Conservation (phyloP, 2,329 filamentous ascomycete genomes). For the Talaromyces atroroseus region DNA sequence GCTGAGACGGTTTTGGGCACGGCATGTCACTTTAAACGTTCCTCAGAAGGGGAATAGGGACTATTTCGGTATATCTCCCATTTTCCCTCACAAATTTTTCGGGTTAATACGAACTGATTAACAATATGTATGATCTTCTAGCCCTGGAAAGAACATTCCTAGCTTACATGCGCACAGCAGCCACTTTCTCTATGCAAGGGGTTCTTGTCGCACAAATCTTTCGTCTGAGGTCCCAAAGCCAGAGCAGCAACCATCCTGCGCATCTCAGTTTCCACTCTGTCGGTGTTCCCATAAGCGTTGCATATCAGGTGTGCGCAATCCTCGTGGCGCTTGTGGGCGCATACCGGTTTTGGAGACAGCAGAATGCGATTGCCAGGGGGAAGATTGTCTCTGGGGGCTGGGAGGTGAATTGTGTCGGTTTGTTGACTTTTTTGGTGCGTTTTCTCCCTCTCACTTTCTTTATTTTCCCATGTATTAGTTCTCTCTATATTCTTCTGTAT, state of each 20-base stretch:
- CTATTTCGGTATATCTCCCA: slow-evolving; percentile 33
- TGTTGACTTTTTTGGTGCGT: slow-evolving; percentile 46
- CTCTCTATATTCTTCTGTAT: neutral
- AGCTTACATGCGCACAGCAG: slow-evolving; percentile 65
- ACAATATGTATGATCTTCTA: too few species aligned
- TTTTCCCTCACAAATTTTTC: neutral
- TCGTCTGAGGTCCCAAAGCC: slow-evolving; percentile 51
- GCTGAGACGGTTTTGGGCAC: slow-evolving; percentile 80
- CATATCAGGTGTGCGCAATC: slow-evolving; percentile 48
- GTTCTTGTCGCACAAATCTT: slow-evolving; percentile 64
- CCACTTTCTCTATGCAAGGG: slow-evolving; percentile 63
- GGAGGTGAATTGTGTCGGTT: slow-evolving; percentile 50
- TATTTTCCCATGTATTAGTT: too few species aligned
- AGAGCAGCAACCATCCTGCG: slow-evolving; percentile 21
- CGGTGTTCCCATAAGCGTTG: slow-evolving; percentile 53
- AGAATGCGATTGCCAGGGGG: slow-evolving; percentile 54
- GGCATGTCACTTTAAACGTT: slow-evolving; percentile 35
- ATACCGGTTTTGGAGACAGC: slow-evolving; percentile 56
- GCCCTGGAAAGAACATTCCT: slow-evolving; percentile 71
- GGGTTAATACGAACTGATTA: too few species aligned
- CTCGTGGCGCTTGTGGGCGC: slow-evolving; percentile 50
- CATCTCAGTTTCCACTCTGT: slow-evolving; percentile 56
- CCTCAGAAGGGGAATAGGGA: slow-evolving; percentile 38
- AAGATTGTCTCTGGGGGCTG: slow-evolving; percentile 55
- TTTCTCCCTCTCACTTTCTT: neutral